Conservation (phyloP, 1,139 yeast species). For the Suhomyces anneliseae region DNA sequence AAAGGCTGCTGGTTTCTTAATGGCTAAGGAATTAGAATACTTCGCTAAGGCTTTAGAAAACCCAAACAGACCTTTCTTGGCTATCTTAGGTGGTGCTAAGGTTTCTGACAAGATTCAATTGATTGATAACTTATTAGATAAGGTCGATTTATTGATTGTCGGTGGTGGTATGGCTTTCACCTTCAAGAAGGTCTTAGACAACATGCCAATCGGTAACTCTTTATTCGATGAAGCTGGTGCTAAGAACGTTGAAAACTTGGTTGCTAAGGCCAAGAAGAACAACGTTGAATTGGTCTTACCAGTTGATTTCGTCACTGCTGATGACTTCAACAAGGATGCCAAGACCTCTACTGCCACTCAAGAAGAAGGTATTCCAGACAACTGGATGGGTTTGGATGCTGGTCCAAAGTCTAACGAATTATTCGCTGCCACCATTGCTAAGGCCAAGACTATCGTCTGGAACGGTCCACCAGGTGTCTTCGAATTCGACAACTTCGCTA, state of each 20-base stretch:
- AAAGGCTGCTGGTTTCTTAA: constrained; percentile 95
- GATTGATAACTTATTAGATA: constrained; percentile 93
- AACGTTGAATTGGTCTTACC: constrained; percentile 90
- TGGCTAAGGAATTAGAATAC: constrained; percentile 94
- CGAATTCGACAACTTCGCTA: constrained; percentile 87
- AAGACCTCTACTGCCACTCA: constrained; percentile 76
- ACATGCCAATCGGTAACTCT: constrained; percentile 84
- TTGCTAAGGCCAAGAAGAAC: constrained; percentile 94
- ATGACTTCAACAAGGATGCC: constrained; percentile 90
- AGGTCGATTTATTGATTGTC: constrained; percentile 86
- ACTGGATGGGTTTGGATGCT: constrained; percentile 92
- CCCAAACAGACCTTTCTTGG: constrained; percentile 96
- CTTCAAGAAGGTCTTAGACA: constrained; percentile 87
- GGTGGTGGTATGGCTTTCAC: constrained; percentile 99
- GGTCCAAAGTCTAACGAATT: constrained; percentile 84
- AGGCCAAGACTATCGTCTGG: constrained; percentile 97
- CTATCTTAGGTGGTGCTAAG: constrained; percentile 98
- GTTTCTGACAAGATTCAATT: constrained; percentile 97
- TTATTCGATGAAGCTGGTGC: constrained; percentile 91
- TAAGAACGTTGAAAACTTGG: constrained; percentile 82
- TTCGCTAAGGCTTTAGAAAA: constrained; percentile 96
- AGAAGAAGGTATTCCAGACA: constrained; percentile 86
- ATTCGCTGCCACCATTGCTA: constrained; percentile 75
- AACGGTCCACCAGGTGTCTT: constrained; percentile 99
- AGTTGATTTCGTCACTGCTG: constrained; percentile 91